Evolutionary conservation across 2,329 filamentous ascomycete genomes (phyloP).

Genomic region (Fusarium solani-melongenae): DNA sequence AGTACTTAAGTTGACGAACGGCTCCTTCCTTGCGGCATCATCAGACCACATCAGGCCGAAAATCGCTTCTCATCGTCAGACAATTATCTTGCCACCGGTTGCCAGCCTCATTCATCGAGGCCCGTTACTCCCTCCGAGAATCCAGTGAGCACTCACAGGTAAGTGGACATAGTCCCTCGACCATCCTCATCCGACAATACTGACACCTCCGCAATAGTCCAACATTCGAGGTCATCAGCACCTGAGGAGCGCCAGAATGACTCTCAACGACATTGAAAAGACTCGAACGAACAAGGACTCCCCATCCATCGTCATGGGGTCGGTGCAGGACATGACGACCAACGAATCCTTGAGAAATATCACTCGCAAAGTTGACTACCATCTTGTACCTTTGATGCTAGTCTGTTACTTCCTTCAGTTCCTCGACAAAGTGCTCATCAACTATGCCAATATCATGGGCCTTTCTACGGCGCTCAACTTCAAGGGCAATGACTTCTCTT

Average conservation of each 20-base stretch:
- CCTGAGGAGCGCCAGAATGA: not conserved
- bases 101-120: not conserved
- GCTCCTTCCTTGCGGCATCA: not conserved
- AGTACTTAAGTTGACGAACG: not conserved
- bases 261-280: slow-evolving; percentile 5
- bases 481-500: slow-evolving; percentile 46
- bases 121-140: not conserved
- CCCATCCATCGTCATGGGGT: not conserved
- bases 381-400: slow-evolving; percentile 43
- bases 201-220: not conserved
- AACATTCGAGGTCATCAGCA: not conserved
- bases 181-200: not conserved
- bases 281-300: not conserved
- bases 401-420: slow-evolving; percentile 43
- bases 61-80: not conserved
- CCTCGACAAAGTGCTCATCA: slow-evolving; percentile 44
- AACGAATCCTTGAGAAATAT: slow-evolving; percentile 15
- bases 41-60: not conserved
- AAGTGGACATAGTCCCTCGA: not conserved
- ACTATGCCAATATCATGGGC: slow-evolving; percentile 47
- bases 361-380: slow-evolving; percentile 40
- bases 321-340: not conserved
- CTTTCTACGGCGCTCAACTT: slow-evolving; percentile 45
- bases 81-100: not conserved
- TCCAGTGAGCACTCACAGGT: not conserved